Percentiles rank a stretch among this genome's conserved stretches.
phyloP scores from a whole-genome alignment of 768 basidiomycete genomes.

The Boletus subcaerulescens region DNA sequence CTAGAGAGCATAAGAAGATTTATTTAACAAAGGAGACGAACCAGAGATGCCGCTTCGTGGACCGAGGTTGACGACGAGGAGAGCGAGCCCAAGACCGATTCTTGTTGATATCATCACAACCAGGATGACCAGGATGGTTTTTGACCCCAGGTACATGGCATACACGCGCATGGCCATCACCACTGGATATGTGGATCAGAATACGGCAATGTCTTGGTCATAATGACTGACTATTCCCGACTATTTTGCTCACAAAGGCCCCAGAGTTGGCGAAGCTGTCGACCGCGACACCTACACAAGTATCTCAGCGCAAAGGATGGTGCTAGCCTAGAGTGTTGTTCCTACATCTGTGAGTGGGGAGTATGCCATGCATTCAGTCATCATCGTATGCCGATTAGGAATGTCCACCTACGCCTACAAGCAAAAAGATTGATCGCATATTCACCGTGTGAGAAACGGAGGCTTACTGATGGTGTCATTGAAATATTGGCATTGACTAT shows the following conservation, averaged over 20 bases:
- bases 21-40: neutral
- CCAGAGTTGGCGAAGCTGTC: slow-evolving; percentile 15
- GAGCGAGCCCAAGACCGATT: slow-evolving; percentile 7
- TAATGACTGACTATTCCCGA: slow-evolving; percentile 10
- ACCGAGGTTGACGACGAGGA: slow-evolving; percentile 9
- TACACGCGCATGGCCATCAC: slow-evolving; percentile 21
- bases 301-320: neutral
- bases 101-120: slow-evolving; percentile 1
- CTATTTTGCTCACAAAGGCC: slow-evolving; percentile 3
- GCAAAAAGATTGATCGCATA: neutral
- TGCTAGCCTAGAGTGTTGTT: neutral
- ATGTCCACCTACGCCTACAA: slow-evolving; percentile 8
- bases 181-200: neutral
- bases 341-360: slow-evolving; percentile 6
- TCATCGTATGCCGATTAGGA: neutral
- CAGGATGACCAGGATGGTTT: slow-evolving; percentile 5
- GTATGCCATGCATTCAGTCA: neutral
- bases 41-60: slow-evolving; percentile 16
- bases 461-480: slow-evolving; percentile 14
- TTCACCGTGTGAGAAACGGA: neutral
- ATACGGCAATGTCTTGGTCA: neutral
- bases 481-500: slow-evolving; percentile 19
- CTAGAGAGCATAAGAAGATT: no score
- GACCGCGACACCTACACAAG: slow-evolving; percentile 5
- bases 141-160: slow-evolving; percentile 21